These are phyloP conservation scores for Citrus mangshanensis DNA, from an alignment of 345 rosid genomes.

Conservation along the genomic window DNA sequence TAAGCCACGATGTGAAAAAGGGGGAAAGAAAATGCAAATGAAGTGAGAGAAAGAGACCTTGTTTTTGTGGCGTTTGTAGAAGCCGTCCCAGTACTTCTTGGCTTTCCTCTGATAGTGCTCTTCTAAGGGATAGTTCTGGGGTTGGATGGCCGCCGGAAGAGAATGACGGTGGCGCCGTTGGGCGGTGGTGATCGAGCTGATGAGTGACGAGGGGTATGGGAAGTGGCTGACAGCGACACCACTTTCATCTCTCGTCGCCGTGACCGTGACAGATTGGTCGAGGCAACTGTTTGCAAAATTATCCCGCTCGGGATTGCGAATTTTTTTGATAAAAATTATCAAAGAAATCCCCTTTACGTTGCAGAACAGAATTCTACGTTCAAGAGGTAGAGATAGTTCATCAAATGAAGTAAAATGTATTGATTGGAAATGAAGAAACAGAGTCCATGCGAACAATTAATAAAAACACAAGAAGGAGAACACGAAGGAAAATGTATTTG, in stretches of 20 bases:
- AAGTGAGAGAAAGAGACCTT: constrained; percentile 23
- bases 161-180: constrained; percentile 4
- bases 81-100: constrained; percentile 49
- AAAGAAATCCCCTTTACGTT: too few species aligned
- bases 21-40: too few species aligned
- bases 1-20: background rate
- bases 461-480: too few species aligned
- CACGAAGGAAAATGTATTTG: too few species aligned
- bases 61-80: constrained; percentile 54
- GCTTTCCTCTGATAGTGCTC: constrained; percentile 37
- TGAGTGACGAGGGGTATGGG: background rate
- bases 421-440: too few species aligned
- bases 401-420: too few species aligned
- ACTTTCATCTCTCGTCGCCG: background rate
- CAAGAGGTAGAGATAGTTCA: too few species aligned
- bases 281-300: too few species aligned
- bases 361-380: too few species aligned
- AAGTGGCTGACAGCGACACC: background rate
- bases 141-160: background rate
- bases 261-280: background rate
- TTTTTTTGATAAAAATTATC: too few species aligned
- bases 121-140: background rate
- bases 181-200: background rate
- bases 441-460: too few species aligned
- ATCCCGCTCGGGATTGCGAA: too few species aligned